A percentile compares a stretch with the other conserved stretches of the same genome.
These are phyloP conservation scores for Pilobolus umbonatus DNA, from an alignment of 192 early-diverging fungal genomes.

Conservation along the genomic window DNA sequence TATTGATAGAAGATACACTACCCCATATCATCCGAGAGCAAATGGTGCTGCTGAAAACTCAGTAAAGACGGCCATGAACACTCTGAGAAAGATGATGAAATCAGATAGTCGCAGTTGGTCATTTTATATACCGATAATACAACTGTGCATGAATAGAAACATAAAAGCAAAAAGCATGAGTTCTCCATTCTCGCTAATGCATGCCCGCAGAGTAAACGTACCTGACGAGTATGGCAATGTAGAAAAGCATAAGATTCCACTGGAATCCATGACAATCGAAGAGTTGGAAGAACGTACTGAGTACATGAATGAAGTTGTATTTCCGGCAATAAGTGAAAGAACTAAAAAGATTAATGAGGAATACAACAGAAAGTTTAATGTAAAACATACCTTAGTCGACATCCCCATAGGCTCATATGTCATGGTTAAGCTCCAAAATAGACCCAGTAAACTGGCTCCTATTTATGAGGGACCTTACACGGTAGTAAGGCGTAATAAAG, in stretches of 20 bases:
- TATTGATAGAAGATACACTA: constrained; percentile 32
- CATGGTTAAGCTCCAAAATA: not conserved
- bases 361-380: not conserved
- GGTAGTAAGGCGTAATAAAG: not conserved
- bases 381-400: not conserved
- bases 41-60: constrained; percentile 42
- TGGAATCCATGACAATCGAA: too few species aligned
- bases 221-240: too few species aligned
- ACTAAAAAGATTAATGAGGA: not conserved
- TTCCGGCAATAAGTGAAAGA: not conserved
- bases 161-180: constrained; percentile 24
- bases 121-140: constrained; percentile 29
- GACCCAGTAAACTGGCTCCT: not conserved
- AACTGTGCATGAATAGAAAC: constrained; percentile 35
- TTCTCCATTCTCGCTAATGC: constrained; percentile 39
- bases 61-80: constrained; percentile 20
- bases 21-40: constrained; percentile 38
- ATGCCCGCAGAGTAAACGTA: constrained; percentile 31
- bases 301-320: not conserved
- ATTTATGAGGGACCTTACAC: not conserved
- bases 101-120: constrained; percentile 28
- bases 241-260: too few species aligned
- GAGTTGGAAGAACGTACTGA: too few species aligned
- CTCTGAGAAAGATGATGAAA: constrained; percentile 28
- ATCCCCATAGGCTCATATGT: not conserved